These are phyloP conservation scores for Fusarium sp. DNA, from an alignment of 2,329 filamentous ascomycete species.

Conservation along the genomic window DNA sequence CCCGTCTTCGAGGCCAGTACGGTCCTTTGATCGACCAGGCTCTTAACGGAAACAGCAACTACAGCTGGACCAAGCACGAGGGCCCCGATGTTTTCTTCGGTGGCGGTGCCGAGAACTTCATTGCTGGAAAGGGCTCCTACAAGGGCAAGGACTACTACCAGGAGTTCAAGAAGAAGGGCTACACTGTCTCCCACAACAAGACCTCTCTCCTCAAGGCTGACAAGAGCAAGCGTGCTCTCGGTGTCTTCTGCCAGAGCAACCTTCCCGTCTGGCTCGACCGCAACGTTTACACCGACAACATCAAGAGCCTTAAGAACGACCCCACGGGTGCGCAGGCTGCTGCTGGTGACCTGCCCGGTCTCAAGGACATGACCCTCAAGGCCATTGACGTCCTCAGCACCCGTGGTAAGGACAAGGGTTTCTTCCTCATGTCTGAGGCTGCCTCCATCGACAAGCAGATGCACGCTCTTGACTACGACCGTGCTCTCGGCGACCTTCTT, in stretches of 20 bases:
- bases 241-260: conserved; percentile 80
- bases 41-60: conserved; percentile 81
- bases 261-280: conserved; percentile 89
- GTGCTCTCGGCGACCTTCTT: conserved; percentile 84
- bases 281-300: conserved; percentile 80
- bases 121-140: conserved; percentile 70
- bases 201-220: conserved; percentile 72
- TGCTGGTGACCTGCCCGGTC: conserved; percentile 80
- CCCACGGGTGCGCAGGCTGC: conserved; percentile 73
- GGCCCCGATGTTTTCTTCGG: conserved; percentile 87
- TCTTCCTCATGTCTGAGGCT: conserved; percentile 89
- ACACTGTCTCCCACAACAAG: conserved; percentile 79
- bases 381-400: conserved; percentile 82
- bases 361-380: conserved; percentile 92
- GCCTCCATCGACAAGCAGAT: conserved; percentile 92
- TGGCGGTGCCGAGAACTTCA: conserved; percentile 85
- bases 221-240: conserved; percentile 73
- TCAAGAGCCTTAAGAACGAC: conserved; percentile 73
- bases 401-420: conserved; percentile 76
- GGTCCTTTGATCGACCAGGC: conserved; percentile 80
- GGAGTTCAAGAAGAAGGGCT: conserved; percentile 78
- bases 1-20: conserved; percentile 75
- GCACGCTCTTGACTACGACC: conserved; percentile 87
- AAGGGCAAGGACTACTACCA: conserved; percentile 82
- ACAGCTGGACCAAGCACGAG: conserved; percentile 80